These are phyloP conservation scores for Lojkania enalia DNA, from an alignment of 2,329 filamentous ascomycete genomes.

Conservation along the genomic window DNA sequence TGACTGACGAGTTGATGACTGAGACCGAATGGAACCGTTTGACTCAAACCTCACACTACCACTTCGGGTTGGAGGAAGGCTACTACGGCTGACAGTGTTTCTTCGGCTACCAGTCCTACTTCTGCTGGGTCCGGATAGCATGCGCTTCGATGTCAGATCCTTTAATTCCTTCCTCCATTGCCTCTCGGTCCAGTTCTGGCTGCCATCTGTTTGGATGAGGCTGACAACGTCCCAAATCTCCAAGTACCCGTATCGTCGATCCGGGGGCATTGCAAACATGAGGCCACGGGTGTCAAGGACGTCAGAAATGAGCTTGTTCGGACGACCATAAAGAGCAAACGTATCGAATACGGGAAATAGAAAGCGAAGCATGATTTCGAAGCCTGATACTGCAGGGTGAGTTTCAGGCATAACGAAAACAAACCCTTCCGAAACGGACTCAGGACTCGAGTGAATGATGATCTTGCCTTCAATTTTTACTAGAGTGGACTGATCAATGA, in stretches of 20 bases:
- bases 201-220: slow-evolving; percentile 78
- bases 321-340: slow-evolving; percentile 88
- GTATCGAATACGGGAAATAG: slow-evolving; percentile 94
- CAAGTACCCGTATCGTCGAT: slow-evolving; percentile 85
- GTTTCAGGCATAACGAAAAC: slow-evolving; percentile 98
- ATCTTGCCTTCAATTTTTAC: slow-evolving; percentile 93
- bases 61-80: slow-evolving; percentile 39
- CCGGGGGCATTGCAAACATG: slow-evolving; percentile 97
- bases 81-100: slow-evolving; percentile 49
- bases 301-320: slow-evolving; percentile 82
- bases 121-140: slow-evolving; percentile 58
- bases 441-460: slow-evolving; percentile 78
- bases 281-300: slow-evolving; percentile 83
- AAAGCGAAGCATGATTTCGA: slow-evolving; percentile 92
- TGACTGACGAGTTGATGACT: slow-evolving; percentile 49
- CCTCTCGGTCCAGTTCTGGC: slow-evolving; percentile 75
- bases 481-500: slow-evolving; percentile 92
- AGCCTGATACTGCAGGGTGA: slow-evolving; percentile 87
- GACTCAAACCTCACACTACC: slow-evolving; percentile 50
- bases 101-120: slow-evolving; percentile 45
- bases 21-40: slow-evolving; percentile 45
- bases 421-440: slow-evolving; percentile 83
- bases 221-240: slow-evolving; percentile 83
- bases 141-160: slow-evolving; percentile 79
- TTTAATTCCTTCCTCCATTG: slow-evolving; percentile 92